phyloP scores from a whole-genome alignment of 2,329 filamentous ascomycete genomes.

The Colletotrichum endophyticum region DNA sequence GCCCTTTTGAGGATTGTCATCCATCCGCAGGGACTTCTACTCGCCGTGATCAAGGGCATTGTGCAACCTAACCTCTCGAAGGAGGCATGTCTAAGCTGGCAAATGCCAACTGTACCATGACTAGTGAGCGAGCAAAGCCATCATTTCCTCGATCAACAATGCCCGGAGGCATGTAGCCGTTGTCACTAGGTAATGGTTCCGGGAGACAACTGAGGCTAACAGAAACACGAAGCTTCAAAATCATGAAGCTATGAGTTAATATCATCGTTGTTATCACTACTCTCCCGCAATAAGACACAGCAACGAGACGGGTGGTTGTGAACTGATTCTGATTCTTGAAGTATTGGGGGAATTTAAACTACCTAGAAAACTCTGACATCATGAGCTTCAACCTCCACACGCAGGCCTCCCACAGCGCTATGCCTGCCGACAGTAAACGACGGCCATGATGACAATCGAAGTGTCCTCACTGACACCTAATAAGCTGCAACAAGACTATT shows the following conservation, averaged over 20 bases:
- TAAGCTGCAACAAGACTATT: neutral
- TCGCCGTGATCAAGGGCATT: neutral
- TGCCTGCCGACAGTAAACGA: slow-evolving; percentile 6
- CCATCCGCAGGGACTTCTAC: neutral
- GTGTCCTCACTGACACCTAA: neutral
- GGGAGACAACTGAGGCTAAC: neutral
- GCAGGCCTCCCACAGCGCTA: slow-evolving; percentile 13
- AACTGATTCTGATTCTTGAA: slow-evolving; percentile 9
- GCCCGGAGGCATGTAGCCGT: neutral
- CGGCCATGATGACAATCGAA: slow-evolving; percentile 5
- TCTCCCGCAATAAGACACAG: neutral
- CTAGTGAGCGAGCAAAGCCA: neutral
- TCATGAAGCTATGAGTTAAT: neutral
- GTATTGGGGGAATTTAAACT: slow-evolving; percentile 9
- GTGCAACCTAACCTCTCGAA: neutral
- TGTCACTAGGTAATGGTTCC: neutral
- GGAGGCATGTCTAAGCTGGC: too few relatives aligned
- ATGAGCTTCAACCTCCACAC: slow-evolving; percentile 7
- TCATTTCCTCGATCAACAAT: neutral
- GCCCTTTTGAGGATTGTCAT: neutral
- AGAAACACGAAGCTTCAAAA: neutral
- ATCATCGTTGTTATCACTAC: neutral
- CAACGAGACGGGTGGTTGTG: neutral
- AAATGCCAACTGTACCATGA: neutral
- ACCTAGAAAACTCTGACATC: slow-evolving; percentile 3